Percentiles rank a stretch among this genome's conserved stretches.
phyloP scores from a whole-genome alignment of 768 basidiomycete species.

The Lactifluus subvellereus region DNA sequence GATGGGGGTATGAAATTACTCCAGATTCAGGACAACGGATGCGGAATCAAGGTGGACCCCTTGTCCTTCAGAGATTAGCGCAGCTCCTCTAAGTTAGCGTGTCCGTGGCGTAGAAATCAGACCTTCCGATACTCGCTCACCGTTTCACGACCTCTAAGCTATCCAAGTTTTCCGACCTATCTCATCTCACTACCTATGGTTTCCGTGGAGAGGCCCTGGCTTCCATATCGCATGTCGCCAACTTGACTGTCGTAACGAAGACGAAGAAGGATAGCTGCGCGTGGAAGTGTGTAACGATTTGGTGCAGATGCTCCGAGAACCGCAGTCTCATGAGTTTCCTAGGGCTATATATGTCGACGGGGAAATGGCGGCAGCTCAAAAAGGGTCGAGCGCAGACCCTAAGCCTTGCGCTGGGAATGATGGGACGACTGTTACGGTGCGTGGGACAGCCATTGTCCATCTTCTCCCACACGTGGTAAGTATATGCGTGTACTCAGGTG shows the following conservation, averaged over 20 bases:
- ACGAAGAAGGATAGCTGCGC: conserved; percentile 76
- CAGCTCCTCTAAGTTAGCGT: neutral
- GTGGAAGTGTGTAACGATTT: conserved; percentile 70
- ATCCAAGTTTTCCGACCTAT: conserved; percentile 77
- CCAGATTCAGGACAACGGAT: conserved; percentile 96
- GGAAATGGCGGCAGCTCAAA: conserved; percentile 58
- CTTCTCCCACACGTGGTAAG: neutral
- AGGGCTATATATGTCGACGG: conserved; percentile 62
- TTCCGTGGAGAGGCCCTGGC: conserved; percentile 97
- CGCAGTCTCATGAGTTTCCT: neutral
- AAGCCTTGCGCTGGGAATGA: conserved; percentile 92
- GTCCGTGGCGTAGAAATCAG: conserved; percentile 54
- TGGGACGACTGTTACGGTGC: conserved; percentile 82
- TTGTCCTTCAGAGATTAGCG: neutral
- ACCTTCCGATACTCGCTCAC: conserved; percentile 87
- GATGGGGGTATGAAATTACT: conserved; percentile 94
- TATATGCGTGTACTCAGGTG: conserved; percentile 47
- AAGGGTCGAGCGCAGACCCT: conserved; percentile 67
- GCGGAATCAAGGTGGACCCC: conserved; percentile 76
- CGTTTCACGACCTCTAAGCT: conserved; percentile 96
- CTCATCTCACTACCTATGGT: conserved; percentile 83
- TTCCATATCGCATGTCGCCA: conserved; percentile 90
- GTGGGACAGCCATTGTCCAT: conserved; percentile 24
- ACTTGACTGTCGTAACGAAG: conserved; percentile 87
- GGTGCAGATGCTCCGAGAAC: neutral